phyloP scores from a whole-genome alignment of 805 yeast species.

The Ogataea trehaloabstinens region DNA sequence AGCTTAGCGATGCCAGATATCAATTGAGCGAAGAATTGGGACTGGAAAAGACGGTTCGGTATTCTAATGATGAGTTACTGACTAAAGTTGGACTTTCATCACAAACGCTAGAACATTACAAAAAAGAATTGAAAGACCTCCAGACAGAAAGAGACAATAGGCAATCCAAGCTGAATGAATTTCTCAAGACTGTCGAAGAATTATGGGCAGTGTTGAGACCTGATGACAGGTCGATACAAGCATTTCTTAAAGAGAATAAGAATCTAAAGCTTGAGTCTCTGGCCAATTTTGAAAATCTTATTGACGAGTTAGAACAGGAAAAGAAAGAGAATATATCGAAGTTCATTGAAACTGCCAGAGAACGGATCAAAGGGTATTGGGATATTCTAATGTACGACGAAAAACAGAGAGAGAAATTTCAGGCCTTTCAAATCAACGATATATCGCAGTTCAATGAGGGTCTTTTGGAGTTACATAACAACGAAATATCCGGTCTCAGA shows the following conservation, averaged over 20 bases:
- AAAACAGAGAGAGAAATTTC: conserved; percentile 48
- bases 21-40: conserved; percentile 11
- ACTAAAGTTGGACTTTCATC: conserved; percentile 24
- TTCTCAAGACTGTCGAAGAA: conserved; percentile 33
- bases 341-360: conserved; percentile 62
- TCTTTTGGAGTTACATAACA: conserved; percentile 61
- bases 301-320: conserved; percentile 54
- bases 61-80: conserved; percentile 15
- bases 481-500: conserved; percentile 53
- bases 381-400: conserved; percentile 54
- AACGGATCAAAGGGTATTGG: conserved; percentile 63
- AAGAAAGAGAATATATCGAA: conserved; percentile 65
- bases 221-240: conserved; percentile 25
- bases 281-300: conserved; percentile 51
- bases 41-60: not conserved
- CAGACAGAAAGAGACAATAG: conserved; percentile 35
- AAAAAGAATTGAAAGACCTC: conserved; percentile 18
- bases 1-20: conserved; percentile 6
- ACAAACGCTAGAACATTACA: conserved; percentile 14
- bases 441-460: conserved; percentile 50
- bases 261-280: conserved; percentile 48
- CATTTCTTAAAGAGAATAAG: conserved; percentile 41
- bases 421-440: conserved; percentile 38
- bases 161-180: conserved; percentile 35
- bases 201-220: conserved; percentile 47